These are phyloP conservation scores for Spathaspora arborariae DNA, from an alignment of 805 yeast species.

Conservation along the genomic window DNA sequence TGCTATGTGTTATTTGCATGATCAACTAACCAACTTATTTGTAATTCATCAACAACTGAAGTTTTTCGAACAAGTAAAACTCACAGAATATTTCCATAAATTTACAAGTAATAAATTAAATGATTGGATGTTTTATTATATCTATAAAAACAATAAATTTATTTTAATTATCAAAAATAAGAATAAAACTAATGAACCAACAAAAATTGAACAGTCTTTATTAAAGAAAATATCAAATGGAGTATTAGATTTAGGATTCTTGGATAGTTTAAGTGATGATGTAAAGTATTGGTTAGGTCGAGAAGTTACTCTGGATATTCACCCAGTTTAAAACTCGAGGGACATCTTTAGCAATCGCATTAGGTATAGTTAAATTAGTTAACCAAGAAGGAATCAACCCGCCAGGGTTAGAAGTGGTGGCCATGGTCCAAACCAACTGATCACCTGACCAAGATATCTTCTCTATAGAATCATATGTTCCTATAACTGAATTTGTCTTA, in stretches of 20 bases:
- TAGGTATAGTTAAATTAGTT: conserved; percentile 24
- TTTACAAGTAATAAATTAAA: conserved; percentile 32
- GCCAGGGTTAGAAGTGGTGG: conserved; percentile 36
- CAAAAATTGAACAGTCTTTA: conserved; percentile 3
- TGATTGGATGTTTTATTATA: conserved; percentile 42
- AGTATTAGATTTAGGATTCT: conserved; percentile 32
- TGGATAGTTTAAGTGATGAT: conserved; percentile 41
- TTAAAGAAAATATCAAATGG: conserved; percentile 13
- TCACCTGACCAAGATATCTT: conserved; percentile 17
- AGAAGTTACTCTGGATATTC: neutral
- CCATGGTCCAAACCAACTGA: conserved; percentile 34
- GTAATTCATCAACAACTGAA: conserved; percentile 20
- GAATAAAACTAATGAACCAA: conserved; percentile 5
- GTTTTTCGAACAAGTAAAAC: conserved; percentile 17
- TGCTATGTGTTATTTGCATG: conserved; percentile 37
- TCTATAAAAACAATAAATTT: conserved; percentile 24
- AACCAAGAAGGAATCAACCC: conserved; percentile 38
- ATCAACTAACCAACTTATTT: conserved; percentile 31
- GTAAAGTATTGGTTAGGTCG: conserved; percentile 38
- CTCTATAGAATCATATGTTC: conserved; percentile 36
- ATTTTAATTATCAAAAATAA: conserved; percentile 33
- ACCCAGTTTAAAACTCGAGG: conserved; percentile 30
- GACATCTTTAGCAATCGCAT: conserved; percentile 39
- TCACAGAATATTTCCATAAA: conserved; percentile 38
- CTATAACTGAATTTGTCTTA: conserved; percentile 21